These are phyloP conservation scores for Cytospora piceae DNA, from an alignment of 2,329 filamentous ascomycete genomes.

Conservation along the genomic window DNA sequence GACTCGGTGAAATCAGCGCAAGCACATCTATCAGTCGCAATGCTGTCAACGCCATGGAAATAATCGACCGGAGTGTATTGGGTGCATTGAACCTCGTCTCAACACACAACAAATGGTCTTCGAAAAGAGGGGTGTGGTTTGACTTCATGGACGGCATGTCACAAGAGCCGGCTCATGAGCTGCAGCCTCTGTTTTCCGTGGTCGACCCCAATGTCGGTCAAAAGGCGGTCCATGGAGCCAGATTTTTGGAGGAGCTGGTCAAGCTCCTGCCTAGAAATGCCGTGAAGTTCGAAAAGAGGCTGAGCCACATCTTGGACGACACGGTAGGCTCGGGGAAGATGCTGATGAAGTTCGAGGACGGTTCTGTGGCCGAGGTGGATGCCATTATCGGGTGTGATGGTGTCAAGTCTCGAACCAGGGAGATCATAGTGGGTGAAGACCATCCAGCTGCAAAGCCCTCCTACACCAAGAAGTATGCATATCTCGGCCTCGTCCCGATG, in stretches of 20 bases:
- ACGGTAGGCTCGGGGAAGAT: slow-evolving; percentile 23
- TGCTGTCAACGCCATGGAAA: slow-evolving; percentile 39
- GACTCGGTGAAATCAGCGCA: slow-evolving; percentile 43
- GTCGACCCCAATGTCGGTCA: slow-evolving; percentile 30
- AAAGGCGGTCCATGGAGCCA: slow-evolving; percentile 34
- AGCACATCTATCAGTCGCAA: slow-evolving; percentile 44
- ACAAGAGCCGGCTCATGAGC: slow-evolving; percentile 17
- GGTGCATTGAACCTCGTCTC: slow-evolving; percentile 37
- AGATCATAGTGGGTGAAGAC: slow-evolving; percentile 52
- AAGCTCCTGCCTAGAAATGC: slow-evolving; percentile 33
- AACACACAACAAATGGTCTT: slow-evolving; percentile 35
- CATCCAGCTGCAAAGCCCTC: slow-evolving; percentile 45
- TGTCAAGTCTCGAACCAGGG: slow-evolving; percentile 59
- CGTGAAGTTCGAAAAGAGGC: slow-evolving; percentile 36
- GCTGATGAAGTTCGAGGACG: slow-evolving; percentile 35
- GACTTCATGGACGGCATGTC: slow-evolving; percentile 35
- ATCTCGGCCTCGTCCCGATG: slow-evolving; percentile 55
- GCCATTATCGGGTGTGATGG: slow-evolving; percentile 61
- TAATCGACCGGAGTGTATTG: slow-evolving; percentile 37
- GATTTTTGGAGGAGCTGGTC: slow-evolving; percentile 37
- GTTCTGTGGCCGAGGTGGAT: slow-evolving; percentile 37
- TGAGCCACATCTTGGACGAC: slow-evolving; percentile 39
- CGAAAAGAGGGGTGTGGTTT: slow-evolving; percentile 36
- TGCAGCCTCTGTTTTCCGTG: slow-evolving; percentile 33
- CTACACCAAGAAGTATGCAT: slow-evolving; percentile 62